These are phyloP conservation scores for Zelopaecilomyces penicillatus DNA, from an alignment of 2,329 filamentous ascomycete genomes.

Conservation along the genomic window DNA sequence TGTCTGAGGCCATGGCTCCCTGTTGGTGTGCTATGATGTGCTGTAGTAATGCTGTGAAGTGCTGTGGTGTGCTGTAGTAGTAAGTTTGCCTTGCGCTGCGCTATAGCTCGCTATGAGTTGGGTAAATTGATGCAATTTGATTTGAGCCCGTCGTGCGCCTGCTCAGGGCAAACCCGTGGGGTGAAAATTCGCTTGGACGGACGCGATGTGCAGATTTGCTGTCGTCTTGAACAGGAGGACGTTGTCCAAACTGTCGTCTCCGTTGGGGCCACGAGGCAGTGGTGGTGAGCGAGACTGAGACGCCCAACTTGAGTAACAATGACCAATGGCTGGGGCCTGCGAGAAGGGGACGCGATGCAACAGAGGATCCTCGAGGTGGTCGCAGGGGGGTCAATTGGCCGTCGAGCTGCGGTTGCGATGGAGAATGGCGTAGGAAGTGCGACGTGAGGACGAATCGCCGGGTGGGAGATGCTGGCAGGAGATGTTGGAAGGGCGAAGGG, in stretches of 20 bases:
- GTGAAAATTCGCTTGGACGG: neutral
- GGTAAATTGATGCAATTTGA: too few relatives aligned
- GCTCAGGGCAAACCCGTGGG: neutral
- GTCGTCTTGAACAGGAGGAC: neutral
- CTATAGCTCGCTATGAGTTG: too few relatives aligned
- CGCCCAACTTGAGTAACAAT: too few relatives aligned
- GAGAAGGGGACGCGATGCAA: conserved; percentile 8
- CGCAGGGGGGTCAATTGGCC: conserved; percentile 8
- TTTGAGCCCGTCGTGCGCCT: neutral
- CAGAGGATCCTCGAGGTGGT: conserved; percentile 1
- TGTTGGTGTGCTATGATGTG: conserved; percentile 9
- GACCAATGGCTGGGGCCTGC: too few relatives aligned
- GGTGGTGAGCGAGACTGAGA: conserved; percentile 8
- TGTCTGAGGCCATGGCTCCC: conserved; percentile 33
- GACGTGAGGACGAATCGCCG: neutral
- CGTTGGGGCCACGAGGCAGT: too few relatives aligned
- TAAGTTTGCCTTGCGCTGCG: too few relatives aligned
- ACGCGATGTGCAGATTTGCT: neutral
- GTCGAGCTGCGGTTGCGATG: neutral
- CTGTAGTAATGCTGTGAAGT: too few relatives aligned
- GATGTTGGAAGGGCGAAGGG: too few relatives aligned
- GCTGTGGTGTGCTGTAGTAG: too few relatives aligned
- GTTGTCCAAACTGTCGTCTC: neutral
- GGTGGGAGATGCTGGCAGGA: too few relatives aligned
- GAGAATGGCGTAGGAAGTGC: neutral